Percentiles rank a stretch among this genome's conserved stretches.
These are phyloP conservation scores for Colletotrichum musicola DNA, from an alignment of 2,329 filamentous ascomycete genomes.

Conservation along the genomic window DNA sequence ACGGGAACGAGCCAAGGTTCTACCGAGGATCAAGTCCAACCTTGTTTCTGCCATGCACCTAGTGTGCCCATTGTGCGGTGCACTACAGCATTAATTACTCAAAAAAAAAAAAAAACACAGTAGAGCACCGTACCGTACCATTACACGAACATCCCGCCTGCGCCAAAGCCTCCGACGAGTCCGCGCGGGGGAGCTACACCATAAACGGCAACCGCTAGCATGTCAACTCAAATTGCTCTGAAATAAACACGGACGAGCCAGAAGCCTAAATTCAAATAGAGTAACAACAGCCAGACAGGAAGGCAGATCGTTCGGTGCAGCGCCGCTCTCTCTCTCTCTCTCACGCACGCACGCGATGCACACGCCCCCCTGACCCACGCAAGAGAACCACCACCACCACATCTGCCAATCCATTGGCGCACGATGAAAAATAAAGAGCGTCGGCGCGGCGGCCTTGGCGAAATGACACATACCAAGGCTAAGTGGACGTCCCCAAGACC, in stretches of 20 bases:
- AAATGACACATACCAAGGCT: slow-evolving; percentile 32
- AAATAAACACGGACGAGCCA: neutral
- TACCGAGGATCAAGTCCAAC: slow-evolving; percentile 10
- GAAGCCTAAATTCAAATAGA: slow-evolving; percentile 9
- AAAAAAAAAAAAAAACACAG: slow-evolving; percentile 11
- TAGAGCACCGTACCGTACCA: neutral
- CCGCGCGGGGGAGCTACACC: slow-evolving; percentile 1
- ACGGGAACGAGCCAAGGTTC: slow-evolving; percentile 18
- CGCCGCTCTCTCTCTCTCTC: too few species aligned
- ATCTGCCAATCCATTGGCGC: slow-evolving; percentile 20
- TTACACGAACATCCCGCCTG: neutral
- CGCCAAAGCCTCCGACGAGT: neutral
- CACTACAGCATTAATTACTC: neutral
- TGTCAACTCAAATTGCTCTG: neutral
- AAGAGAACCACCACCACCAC: slow-evolving; percentile 6
- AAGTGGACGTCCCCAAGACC: slow-evolving; percentile 4
- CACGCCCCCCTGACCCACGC: neutral
- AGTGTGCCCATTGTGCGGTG: neutral
- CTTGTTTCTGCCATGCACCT: slow-evolving; percentile 12
- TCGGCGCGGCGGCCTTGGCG: slow-evolving; percentile 23
- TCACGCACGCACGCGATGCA: too few species aligned
- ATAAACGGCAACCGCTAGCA: slow-evolving; percentile 22
- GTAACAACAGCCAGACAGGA: neutral
- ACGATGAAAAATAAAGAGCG: neutral
- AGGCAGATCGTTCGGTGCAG: too few species aligned